Evolutionary conservation across 768 basidiomycete species (phyloP).

Genomic region (Cystofilobasidium ferigula): DNA sequence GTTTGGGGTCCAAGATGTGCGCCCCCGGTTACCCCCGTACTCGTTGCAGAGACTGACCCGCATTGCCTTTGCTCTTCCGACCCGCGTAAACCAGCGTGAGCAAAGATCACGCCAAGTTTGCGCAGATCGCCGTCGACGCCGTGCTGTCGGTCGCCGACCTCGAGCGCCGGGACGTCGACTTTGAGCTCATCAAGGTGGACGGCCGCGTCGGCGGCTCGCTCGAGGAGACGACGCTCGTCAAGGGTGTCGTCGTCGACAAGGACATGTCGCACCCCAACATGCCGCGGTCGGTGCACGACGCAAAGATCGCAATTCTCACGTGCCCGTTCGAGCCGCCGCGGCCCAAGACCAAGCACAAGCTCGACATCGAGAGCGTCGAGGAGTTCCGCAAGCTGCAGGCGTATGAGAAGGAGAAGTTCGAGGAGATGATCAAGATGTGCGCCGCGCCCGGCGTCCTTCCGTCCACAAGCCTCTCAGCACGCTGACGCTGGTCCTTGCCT

Average conservation of each 20-base stretch:
- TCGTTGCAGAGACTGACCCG: slow-evolving; percentile 4
- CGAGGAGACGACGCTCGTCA: slow-evolving; percentile 86
- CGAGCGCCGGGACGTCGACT: slow-evolving; percentile 84
- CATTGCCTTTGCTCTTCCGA: not conserved
- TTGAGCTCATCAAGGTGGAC: slow-evolving; percentile 97
- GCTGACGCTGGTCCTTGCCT: not conserved
- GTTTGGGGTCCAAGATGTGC: slow-evolving; percentile 95
- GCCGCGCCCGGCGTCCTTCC: slow-evolving; percentile 4
- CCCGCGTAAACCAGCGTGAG: slow-evolving; percentile 57
- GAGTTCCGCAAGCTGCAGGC: slow-evolving; percentile 89
- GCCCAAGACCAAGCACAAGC: slow-evolving; percentile 97
- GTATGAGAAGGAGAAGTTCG: slow-evolving; percentile 93
- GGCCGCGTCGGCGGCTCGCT: slow-evolving; percentile 97
- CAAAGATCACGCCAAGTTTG: slow-evolving; percentile 88
- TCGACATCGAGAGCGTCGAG: slow-evolving; percentile 91
- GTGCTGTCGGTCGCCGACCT: slow-evolving; percentile 91
- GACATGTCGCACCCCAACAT: slow-evolving; percentile 99
- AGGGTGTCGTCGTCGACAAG: slow-evolving; percentile 97
- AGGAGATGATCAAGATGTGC: slow-evolving; percentile 76
- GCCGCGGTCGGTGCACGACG: slow-evolving; percentile 78
- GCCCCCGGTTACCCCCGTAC: slow-evolving; percentile 29
- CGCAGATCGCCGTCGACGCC: slow-evolving; percentile 94
- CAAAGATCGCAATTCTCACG: slow-evolving; percentile 88
- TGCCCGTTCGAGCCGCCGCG: slow-evolving; percentile 98
- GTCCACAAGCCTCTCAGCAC: not conserved